These are phyloP conservation scores for Xylaria sp. DNA, from an alignment of 2,329 filamentous ascomycete genomes.

Conservation along the genomic window DNA sequence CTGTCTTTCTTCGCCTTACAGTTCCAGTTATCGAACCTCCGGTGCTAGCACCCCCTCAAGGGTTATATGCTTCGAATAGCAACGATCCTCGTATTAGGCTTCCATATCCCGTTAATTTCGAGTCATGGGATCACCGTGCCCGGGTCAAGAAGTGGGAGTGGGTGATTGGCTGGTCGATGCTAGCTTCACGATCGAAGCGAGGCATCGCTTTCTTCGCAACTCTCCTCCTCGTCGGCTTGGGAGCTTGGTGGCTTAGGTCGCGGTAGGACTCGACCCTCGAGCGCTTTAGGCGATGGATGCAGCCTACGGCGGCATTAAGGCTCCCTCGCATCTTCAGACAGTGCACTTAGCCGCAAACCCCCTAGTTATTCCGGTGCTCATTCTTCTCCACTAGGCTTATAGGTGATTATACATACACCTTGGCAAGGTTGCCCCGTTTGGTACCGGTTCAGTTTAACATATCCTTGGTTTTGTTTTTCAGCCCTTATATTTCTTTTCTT, in stretches of 20 bases:
- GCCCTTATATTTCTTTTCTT: not conserved
- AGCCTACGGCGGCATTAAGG: not conserved
- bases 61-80: constrained; percentile 6
- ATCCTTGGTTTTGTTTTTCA: not conserved
- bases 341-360: not conserved
- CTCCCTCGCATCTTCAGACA: not conserved
- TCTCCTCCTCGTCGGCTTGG: constrained; percentile 54
- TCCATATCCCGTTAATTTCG: constrained; percentile 63
- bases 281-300: constrained; percentile 1
- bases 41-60: constrained; percentile 52
- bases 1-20: constrained; percentile 77
- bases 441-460: not conserved
- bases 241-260: constrained; percentile 57
- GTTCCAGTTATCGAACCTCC: constrained; percentile 68
- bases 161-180: constrained; percentile 64
- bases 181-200: constrained; percentile 64
- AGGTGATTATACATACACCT: not conserved
- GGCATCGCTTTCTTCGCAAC: constrained; percentile 59
- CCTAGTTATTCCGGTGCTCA: not conserved
- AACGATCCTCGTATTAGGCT: constrained; percentile 49
- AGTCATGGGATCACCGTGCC: constrained; percentile 63
- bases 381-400: not conserved
- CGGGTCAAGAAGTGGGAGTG: constrained; percentile 48
- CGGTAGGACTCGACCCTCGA: constrained; percentile 39
- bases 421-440: not conserved